A percentile compares a stretch with the other conserved stretches of the same genome.
Evolutionary conservation across 768 basidiomycete species (phyloP).

Genomic region (Zangia roseola): DNA sequence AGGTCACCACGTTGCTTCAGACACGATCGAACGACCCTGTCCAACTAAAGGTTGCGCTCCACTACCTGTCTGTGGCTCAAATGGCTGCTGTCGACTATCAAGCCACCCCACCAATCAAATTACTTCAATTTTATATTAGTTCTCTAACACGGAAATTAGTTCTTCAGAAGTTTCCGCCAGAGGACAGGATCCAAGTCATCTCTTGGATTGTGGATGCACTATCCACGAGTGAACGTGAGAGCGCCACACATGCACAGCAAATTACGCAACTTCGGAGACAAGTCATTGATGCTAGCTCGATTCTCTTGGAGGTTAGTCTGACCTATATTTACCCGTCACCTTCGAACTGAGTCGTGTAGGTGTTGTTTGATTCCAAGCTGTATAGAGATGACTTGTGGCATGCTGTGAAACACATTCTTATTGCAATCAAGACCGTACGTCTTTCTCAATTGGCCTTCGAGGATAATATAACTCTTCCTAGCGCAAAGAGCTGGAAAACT

Average conservation of each 20-base stretch:
- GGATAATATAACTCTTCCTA: constrained; percentile 32
- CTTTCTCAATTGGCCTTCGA: background rate
- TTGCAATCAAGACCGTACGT: constrained; percentile 26
- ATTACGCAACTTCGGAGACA: constrained; percentile 42
- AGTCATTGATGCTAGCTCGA: constrained; percentile 49
- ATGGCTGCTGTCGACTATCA: constrained; percentile 42
- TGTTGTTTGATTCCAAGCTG: constrained; percentile 25
- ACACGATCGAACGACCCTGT: constrained; percentile 28
- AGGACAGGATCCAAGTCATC: constrained; percentile 47
- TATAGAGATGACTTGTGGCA: constrained; percentile 24
- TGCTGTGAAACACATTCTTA: constrained; percentile 22
- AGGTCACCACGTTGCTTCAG: constrained; percentile 35
- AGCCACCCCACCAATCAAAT: constrained; percentile 41
- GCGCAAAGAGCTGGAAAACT: constrained; percentile 43
- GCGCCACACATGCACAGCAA: constrained; percentile 24
- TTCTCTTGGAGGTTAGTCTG: constrained; percentile 44
- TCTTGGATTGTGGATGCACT: constrained; percentile 45
- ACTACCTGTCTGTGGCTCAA: constrained; percentile 47
- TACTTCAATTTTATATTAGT: constrained; percentile 54
- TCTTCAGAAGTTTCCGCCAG: constrained; percentile 43
- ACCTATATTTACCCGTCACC: background rate
- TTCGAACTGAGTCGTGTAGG: constrained; percentile 8
- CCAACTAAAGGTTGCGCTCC: constrained; percentile 37
- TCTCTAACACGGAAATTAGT: constrained; percentile 44
- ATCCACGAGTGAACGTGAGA: constrained; percentile 35